A percentile compares a stretch with the other conserved stretches of the same genome.
Conservation (phyloP, 495 filamentous ascomycete genomes). For the Hypoxylon perforatum region DNA sequence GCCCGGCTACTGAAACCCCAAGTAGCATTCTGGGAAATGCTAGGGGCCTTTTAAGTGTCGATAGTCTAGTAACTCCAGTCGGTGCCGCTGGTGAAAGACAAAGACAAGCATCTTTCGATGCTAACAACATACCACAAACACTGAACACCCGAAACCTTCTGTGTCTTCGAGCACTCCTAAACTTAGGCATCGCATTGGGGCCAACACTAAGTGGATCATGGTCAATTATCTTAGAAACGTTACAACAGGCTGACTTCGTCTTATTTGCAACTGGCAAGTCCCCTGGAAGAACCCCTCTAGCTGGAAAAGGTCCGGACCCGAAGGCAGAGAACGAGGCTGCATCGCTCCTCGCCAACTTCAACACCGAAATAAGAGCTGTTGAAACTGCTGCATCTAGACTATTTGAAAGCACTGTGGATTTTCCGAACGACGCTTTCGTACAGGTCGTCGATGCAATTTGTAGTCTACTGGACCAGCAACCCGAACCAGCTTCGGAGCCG, state of each 20-base stretch:
- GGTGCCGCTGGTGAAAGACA: slow-evolving; percentile 61
- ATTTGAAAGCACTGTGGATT: slow-evolving; percentile 89
- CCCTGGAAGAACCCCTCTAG: slow-evolving; percentile 57
- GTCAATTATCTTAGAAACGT: slow-evolving; percentile 88
- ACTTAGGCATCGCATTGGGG: slow-evolving; percentile 93
- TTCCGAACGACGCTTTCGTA: slow-evolving; percentile 83
- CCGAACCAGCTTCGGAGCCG: slow-evolving; percentile 44
- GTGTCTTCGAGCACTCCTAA: slow-evolving; percentile 88
- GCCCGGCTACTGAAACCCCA: slow-evolving; percentile 58
- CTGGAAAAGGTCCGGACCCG: slow-evolving; percentile 54
- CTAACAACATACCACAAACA: slow-evolving; percentile 53
- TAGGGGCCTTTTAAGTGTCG: slow-evolving; percentile 72
- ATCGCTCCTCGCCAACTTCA: slow-evolving; percentile 70
- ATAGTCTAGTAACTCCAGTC: slow-evolving; percentile 65
- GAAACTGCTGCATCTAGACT: slow-evolving; percentile 87
- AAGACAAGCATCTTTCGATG: slow-evolving; percentile 64
- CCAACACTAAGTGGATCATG: slow-evolving; percentile 86
- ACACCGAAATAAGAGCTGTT: slow-evolving; percentile 84
- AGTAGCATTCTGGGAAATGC: slow-evolving; percentile 69
- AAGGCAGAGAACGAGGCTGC: slow-evolving; percentile 58
- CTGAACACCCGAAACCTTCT: slow-evolving; percentile 90
- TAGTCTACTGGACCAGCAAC: slow-evolving; percentile 64
- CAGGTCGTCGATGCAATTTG: slow-evolving; percentile 80
- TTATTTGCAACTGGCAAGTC: slow-evolving; percentile 70
- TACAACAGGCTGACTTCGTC: slow-evolving; percentile 90